Conservation (phyloP, 768 basidiomycete genomes). For the Pulveroboletus sp. region DNA sequence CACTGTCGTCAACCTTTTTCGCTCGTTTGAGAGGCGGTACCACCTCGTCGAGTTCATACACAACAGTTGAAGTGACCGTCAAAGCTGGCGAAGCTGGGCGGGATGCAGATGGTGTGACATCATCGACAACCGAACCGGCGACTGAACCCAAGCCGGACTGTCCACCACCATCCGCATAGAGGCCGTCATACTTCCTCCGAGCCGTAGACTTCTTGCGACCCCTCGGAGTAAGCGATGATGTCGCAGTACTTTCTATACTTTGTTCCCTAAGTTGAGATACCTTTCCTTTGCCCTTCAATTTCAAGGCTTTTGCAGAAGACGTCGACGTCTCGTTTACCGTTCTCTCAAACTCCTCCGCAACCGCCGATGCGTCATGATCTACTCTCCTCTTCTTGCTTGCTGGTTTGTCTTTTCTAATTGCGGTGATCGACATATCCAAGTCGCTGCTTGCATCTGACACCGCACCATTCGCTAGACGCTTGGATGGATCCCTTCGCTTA, state of each 20-base stretch:
- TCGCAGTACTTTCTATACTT: constrained; percentile 50
- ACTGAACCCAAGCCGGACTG: constrained; percentile 48
- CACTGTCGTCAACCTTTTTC: constrained; percentile 68
- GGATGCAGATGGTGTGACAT: constrained; percentile 65
- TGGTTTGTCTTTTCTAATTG: constrained; percentile 38
- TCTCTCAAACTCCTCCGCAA: constrained; percentile 48
- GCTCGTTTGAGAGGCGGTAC: constrained; percentile 71
- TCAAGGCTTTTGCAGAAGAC: constrained; percentile 33
- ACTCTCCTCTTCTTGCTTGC: constrained; percentile 61
- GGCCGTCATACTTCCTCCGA: constrained; percentile 51
- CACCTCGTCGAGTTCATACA: constrained; percentile 68
- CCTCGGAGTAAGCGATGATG: constrained; percentile 42
- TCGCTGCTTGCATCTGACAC: constrained; percentile 60
- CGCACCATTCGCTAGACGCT: constrained; percentile 45
- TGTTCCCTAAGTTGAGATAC: constrained; percentile 44
- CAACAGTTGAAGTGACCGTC: constrained; percentile 49
- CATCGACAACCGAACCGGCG: constrained; percentile 50
- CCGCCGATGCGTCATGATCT: constrained; percentile 36
- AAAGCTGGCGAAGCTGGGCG: constrained; percentile 63
- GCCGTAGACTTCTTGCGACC: constrained; percentile 51
- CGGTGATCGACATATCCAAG: constrained; percentile 37
- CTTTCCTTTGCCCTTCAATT: constrained; percentile 52
- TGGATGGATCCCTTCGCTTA: constrained; percentile 45
- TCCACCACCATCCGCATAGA: constrained; percentile 49
- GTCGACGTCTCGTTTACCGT: constrained; percentile 35